Conservation (phyloP, 129 eudicot genomes). For the Ambrosia trifida region DNA sequence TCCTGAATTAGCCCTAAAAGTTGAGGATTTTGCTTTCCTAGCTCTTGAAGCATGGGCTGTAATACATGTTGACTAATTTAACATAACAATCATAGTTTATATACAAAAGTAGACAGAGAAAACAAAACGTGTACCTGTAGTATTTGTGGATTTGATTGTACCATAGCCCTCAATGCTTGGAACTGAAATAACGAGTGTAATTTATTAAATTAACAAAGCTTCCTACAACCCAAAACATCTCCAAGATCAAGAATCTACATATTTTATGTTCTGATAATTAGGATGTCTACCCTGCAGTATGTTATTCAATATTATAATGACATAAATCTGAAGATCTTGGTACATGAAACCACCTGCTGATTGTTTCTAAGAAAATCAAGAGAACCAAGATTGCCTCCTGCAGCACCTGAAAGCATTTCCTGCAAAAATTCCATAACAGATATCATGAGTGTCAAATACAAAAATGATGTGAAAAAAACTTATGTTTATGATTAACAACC, state of each 20-base stretch:
- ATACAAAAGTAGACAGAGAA: neutral
- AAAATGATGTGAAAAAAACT: neutral
- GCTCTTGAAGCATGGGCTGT: slow-evolving; percentile 98
- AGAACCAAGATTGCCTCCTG: slow-evolving; percentile 72
- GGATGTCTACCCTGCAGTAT: neutral
- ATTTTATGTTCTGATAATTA: slow-evolving; percentile 6
- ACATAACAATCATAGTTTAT: slow-evolving; percentile 16
- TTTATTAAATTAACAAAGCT: neutral
- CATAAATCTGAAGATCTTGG: neutral
- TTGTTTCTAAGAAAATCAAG: slow-evolving; percentile 92
- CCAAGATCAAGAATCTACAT: neutral
- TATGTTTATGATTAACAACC: slow-evolving; percentile 36
- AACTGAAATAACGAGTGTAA: slow-evolving; percentile 53
- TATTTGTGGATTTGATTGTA: slow-evolving; percentile 90
- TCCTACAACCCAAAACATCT: neutral
- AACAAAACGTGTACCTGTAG: slow-evolving; percentile 56
- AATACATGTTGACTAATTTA: slow-evolving; percentile 12
- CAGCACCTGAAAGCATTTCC: slow-evolving; percentile 73
- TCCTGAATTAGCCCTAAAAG: slow-evolving; percentile 84
- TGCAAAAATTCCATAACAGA: slow-evolving; percentile 22
- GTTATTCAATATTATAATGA: neutral
- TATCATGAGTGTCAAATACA: slow-evolving; percentile 10
- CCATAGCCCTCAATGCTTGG: slow-evolving; percentile 87
- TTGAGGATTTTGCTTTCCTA: slow-evolving; percentile 95
- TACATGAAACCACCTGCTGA: slow-evolving; percentile 61